Percentiles rank a stretch among this genome's conserved stretches.
These are phyloP conservation scores for Penicillium manginii DNA, from an alignment of 495 filamentous ascomycete species.

Conservation along the genomic window DNA sequence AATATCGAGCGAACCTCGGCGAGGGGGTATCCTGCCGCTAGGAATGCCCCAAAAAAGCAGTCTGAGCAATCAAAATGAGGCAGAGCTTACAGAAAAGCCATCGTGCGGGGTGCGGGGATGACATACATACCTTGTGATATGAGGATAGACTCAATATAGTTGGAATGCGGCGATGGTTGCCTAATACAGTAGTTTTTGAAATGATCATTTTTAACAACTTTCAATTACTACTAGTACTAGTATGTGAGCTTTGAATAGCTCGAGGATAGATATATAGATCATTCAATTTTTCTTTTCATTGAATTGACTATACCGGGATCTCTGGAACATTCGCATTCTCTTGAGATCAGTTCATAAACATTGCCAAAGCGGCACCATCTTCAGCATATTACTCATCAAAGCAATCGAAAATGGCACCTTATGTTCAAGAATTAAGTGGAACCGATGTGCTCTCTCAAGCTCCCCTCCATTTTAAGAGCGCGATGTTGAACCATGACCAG, in stretches of 20 bases:
- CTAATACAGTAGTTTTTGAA: constrained; percentile 6
- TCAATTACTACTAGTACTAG: too few relatives aligned
- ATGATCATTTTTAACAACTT: too few relatives aligned
- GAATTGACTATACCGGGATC: not conserved
- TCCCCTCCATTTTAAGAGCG: constrained; percentile 3
- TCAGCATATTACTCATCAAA: not conserved
- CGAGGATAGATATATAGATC: constrained; percentile 11
- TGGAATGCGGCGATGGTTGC: constrained; percentile 9
- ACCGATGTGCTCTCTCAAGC: not conserved
- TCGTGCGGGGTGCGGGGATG: not conserved
- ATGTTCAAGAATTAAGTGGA: constrained; percentile 8
- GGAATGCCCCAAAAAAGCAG: constrained; percentile 1
- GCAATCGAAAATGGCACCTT: constrained; percentile 21
- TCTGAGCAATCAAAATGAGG: not conserved
- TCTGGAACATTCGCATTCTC: not conserved
- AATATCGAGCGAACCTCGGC: constrained; percentile 1
- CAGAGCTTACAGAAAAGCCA: not conserved
- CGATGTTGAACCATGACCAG: constrained; percentile 13
- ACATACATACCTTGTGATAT: not conserved
- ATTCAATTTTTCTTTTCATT: not conserved
- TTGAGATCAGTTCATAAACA: constrained; percentile 9
- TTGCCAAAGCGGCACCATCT: constrained; percentile 5
- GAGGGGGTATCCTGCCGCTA: not conserved
- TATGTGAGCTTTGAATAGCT: not conserved
- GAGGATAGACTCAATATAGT: constrained; percentile 4